phyloP scores from a whole-genome alignment of 2,329 filamentous ascomycete species.

The Calonectria honghensis region DNA sequence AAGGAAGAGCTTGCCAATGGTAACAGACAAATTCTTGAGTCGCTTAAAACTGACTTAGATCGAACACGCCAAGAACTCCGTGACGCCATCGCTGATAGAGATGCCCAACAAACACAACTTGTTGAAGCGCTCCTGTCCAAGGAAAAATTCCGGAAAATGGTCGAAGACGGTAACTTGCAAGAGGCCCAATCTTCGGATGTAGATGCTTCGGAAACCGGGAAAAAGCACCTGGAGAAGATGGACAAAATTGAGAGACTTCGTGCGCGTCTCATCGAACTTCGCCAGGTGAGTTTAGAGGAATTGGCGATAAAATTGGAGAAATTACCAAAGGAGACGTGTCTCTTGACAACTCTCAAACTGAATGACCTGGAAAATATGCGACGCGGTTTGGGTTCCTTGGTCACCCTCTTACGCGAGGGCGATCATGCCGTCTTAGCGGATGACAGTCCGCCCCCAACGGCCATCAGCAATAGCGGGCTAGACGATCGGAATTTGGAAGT shows the following conservation, averaged over 20 bases:
- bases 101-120: slow-evolving; percentile 76
- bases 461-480: neutral
- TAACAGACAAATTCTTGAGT: slow-evolving; percentile 75
- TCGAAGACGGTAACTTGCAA: slow-evolving; percentile 68
- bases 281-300: slow-evolving; percentile 70
- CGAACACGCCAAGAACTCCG: slow-evolving; percentile 71
- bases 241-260: slow-evolving; percentile 77
- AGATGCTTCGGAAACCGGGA: slow-evolving; percentile 60
- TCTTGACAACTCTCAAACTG: neutral
- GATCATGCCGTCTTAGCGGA: slow-evolving; percentile 42
- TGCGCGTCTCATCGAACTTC: slow-evolving; percentile 72
- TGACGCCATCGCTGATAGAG: slow-evolving; percentile 69
- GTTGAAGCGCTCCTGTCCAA: slow-evolving; percentile 76
- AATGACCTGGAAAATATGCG: neutral
- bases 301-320: neutral
- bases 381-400: neutral
- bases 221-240: slow-evolving; percentile 70
- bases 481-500: neutral
- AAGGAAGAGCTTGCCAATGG: slow-evolving; percentile 74
- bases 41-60: slow-evolving; percentile 75
- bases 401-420: slow-evolving; percentile 10
- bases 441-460: neutral
- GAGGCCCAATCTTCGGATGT: slow-evolving; percentile 61
- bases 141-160: slow-evolving; percentile 74
- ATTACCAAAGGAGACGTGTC: neutral